These are phyloP conservation scores for Cercospora citrullina DNA, from an alignment of 2,329 filamentous ascomycete genomes.

Conservation along the genomic window DNA sequence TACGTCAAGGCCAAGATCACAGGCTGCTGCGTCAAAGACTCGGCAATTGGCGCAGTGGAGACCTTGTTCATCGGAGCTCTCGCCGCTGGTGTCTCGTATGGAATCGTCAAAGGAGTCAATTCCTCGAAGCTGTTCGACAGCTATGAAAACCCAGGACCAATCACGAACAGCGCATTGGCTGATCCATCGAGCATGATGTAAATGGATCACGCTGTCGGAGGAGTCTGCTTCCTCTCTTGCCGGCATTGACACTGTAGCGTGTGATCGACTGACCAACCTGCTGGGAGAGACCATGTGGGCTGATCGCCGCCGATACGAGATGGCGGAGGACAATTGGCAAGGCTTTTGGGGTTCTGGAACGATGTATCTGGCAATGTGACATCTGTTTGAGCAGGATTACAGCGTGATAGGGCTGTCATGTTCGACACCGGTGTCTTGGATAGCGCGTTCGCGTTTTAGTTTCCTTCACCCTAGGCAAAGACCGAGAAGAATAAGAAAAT, in stretches of 20 bases:
- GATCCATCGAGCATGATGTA: neutral
- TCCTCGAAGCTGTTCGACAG: slow-evolving; percentile 15
- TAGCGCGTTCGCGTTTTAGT: neutral
- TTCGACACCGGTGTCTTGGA: slow-evolving; percentile 7
- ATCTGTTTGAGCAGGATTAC: neutral
- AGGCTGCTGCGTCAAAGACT: slow-evolving; percentile 32
- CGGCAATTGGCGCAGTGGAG: slow-evolving; percentile 38
- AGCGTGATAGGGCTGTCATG: neutral
- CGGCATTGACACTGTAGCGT: neutral
- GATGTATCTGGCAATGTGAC: neutral
- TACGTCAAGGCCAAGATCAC: slow-evolving; percentile 49
- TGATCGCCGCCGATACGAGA: neutral
- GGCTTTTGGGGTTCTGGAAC: neutral
- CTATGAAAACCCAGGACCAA: neutral
- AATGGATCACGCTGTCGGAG: neutral
- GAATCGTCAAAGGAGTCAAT: slow-evolving; percentile 42
- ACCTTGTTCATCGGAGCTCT: slow-evolving; percentile 41
- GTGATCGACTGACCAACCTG: neutral
- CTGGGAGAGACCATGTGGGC: neutral
- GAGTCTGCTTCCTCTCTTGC: neutral
- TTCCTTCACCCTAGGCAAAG: neutral
- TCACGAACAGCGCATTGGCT: neutral
- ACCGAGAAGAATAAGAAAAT: neutral
- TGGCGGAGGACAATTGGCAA: neutral
- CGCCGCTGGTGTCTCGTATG: slow-evolving; percentile 42